Conservation (phyloP, 75 land plant genomes). For the Ceratopteris richardii region DNA sequence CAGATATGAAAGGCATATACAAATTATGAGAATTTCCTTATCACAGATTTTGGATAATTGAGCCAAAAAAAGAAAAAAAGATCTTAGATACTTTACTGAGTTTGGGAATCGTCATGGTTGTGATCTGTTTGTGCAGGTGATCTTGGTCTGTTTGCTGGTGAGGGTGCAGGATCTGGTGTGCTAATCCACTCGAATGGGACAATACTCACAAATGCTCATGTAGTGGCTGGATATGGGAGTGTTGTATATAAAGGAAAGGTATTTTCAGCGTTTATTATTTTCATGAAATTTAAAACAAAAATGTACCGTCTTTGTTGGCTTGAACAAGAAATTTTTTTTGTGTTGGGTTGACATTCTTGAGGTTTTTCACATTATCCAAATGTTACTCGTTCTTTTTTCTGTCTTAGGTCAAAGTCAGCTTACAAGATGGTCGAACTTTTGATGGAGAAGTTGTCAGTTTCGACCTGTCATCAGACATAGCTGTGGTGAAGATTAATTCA, state of each 20-base stretch:
- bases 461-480: slow-evolving; percentile 79
- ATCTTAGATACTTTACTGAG: too few species aligned
- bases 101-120: too few species aligned
- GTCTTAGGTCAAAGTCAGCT: slow-evolving; percentile 67
- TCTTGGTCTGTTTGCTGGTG: slow-evolving; percentile 38
- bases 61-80: too few species aligned
- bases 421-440: slow-evolving; percentile 95
- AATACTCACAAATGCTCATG: slow-evolving; percentile 92
- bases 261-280: not conserved
- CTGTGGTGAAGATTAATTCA: slow-evolving; percentile 71
- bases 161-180: slow-evolving; percentile 72
- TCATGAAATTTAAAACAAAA: too few species aligned
- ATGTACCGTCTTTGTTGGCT: too few species aligned
- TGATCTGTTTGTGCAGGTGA: slow-evolving; percentile 29
- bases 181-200: slow-evolving; percentile 85
- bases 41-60: too few species aligned
- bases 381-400: too few species aligned
- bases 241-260: slow-evolving; percentile 59
- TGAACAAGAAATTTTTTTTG: too few species aligned
- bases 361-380: too few species aligned
- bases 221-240: slow-evolving; percentile 51
- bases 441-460: slow-evolving; percentile 64
- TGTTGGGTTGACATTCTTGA: too few species aligned
- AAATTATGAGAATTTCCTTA: too few species aligned
- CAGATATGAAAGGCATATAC: too few species aligned